Conservation (phyloP, 2,329 filamentous ascomycete genomes). For the Neonectria punicea region DNA sequence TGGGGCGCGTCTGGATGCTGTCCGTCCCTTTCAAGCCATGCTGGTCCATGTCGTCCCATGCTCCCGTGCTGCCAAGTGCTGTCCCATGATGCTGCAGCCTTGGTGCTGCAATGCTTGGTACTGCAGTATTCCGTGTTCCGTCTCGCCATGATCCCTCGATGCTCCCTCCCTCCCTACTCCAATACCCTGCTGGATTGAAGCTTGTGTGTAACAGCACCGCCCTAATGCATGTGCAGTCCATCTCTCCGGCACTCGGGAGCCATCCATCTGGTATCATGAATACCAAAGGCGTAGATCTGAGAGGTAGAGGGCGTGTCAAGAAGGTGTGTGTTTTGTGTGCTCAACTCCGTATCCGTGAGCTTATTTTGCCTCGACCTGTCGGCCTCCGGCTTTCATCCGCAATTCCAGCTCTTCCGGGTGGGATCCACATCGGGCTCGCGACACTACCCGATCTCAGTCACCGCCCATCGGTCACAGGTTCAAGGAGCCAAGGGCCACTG, state of each 20-base stretch:
- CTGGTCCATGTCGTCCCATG: not conserved
- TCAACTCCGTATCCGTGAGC: not conserved
- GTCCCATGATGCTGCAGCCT: constrained; percentile 9
- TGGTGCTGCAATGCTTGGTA: not conserved
- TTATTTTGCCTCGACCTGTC: not conserved
- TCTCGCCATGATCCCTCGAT: not conserved
- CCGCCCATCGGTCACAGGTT: constrained; percentile 2
- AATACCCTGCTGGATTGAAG: constrained; percentile 4
- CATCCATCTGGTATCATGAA: constrained; percentile 4
- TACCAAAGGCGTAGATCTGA: not conserved
- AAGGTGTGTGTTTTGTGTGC: constrained; percentile 4
- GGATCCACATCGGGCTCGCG: constrained; percentile 25
- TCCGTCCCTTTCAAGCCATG: not conserved
- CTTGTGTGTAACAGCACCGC: constrained; percentile 20
- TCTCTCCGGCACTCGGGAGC: constrained; percentile 1
- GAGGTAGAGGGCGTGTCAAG: not conserved
- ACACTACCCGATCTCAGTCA: constrained; percentile 17
- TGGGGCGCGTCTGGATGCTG: constrained; percentile 7
- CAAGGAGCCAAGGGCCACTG: constrained; percentile 1
- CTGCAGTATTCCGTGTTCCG: not conserved
- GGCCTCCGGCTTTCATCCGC: constrained; percentile 12
- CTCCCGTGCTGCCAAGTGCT: not conserved
- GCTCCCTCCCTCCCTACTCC: not conserved
- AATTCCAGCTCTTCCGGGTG: constrained; percentile 29
- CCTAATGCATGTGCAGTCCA: constrained; percentile 30